Percentiles rank a stretch among this genome's conserved stretches.
phyloP scores from a whole-genome alignment of 352 stramenopile species.

The Peronospora farinosa region DNA sequence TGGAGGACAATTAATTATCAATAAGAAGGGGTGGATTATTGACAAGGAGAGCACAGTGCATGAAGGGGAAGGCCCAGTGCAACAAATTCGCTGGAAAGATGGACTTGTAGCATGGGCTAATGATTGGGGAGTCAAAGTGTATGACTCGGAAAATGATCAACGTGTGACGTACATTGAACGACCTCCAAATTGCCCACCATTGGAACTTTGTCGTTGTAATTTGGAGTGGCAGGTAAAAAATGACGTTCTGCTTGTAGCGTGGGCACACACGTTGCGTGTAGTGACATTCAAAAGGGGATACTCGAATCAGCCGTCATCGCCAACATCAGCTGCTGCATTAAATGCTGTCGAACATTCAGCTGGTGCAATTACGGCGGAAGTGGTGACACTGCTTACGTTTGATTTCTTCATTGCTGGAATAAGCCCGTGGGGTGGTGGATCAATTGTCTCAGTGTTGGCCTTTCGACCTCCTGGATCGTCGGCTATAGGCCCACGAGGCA shows the following conservation, averaged over 20 bases:
- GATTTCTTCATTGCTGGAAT: slow-evolving; percentile 81
- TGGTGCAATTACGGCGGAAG: slow-evolving; percentile 49
- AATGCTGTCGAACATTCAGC: slow-evolving; percentile 20
- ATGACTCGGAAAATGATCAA: slow-evolving; percentile 65
- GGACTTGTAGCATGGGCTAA: slow-evolving; percentile 79
- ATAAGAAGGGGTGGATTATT: slow-evolving; percentile 85
- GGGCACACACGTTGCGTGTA: slow-evolving; percentile 72
- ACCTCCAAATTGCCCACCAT: slow-evolving; percentile 66
- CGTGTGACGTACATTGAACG: slow-evolving; percentile 81
- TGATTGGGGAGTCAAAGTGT: slow-evolving; percentile 84
- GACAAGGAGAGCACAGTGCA: slow-evolving; percentile 82
- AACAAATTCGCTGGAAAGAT: slow-evolving; percentile 75
- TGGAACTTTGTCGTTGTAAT: slow-evolving; percentile 79
- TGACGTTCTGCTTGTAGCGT: slow-evolving; percentile 59
- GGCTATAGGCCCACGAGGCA: slow-evolving; percentile 17
- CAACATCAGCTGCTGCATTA: slow-evolving; percentile 30
- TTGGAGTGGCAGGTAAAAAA: slow-evolving; percentile 67
- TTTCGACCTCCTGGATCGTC: slow-evolving; percentile 54
- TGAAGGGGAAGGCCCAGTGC: slow-evolving; percentile 75
- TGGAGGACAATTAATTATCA: slow-evolving; percentile 72
- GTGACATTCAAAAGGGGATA: slow-evolving; percentile 54
- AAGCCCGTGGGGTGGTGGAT: slow-evolving; percentile 52
- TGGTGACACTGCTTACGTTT: slow-evolving; percentile 68
- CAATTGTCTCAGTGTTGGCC: slow-evolving; percentile 57
- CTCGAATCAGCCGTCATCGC: slow-evolving; percentile 22